Evolutionary conservation across 179 eudicot species (phyloP).

Genomic region (Silene coronaria): DNA sequence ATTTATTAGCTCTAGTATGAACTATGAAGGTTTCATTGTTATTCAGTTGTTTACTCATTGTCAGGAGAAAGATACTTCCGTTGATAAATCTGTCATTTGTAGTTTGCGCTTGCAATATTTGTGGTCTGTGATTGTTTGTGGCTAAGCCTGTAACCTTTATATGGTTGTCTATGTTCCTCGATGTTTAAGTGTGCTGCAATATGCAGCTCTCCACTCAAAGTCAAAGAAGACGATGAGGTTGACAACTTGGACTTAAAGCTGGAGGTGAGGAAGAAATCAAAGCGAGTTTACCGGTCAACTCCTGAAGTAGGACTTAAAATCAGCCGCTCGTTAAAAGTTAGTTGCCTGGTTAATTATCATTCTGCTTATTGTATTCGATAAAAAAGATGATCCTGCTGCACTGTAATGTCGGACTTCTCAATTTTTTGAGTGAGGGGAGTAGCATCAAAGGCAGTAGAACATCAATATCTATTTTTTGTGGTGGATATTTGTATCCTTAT

Average conservation of each 20-base stretch:
- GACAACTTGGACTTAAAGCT: conserved; percentile 72
- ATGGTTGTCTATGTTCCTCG: conserved; percentile 8
- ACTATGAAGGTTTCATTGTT: too few species aligned
- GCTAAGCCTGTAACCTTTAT: not conserved
- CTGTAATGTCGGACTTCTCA: not conserved
- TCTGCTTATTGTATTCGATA: not conserved
- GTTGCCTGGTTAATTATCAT: conserved; percentile 28
- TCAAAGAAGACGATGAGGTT: conserved; percentile 92
- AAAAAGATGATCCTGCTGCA: not conserved
- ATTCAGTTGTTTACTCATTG: too few species aligned
- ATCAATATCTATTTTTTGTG: not conserved
- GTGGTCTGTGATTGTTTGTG: conserved; percentile 6
- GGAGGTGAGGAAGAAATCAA: conserved; percentile 53
- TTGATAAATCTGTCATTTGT: too few species aligned
- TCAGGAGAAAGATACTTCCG: too few species aligned
- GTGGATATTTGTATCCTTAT: conserved; percentile 24
- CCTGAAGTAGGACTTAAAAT: conserved; percentile 86
- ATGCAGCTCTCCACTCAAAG: conserved; percentile 79
- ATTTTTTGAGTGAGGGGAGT: too few species aligned
- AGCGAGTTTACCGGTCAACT: conserved; percentile 70
- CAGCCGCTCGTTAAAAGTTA: conserved; percentile 89
- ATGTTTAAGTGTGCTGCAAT: conserved; percentile 15
- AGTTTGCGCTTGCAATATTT: too few species aligned
- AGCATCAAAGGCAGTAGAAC: not conserved
- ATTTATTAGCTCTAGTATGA: not conserved